Conservation (phyloP, 257 asterid species). For the Euphrasia confusa region DNA sequence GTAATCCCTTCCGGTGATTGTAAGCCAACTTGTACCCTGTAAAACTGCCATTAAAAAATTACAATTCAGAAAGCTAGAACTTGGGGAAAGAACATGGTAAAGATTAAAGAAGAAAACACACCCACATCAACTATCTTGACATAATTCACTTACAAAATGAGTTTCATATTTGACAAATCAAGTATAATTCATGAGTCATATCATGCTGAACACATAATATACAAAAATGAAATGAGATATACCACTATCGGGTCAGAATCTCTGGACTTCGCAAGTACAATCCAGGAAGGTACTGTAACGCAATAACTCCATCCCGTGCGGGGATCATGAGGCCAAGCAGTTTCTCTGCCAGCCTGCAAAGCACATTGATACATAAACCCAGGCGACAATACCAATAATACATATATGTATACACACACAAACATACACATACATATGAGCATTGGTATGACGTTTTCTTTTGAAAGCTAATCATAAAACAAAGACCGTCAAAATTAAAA, state of each 20-base stretch:
- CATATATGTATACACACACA: too few relatives aligned
- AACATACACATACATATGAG: too few relatives aligned
- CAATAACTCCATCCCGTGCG: conserved; percentile 97
- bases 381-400: conserved; percentile 9
- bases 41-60: conserved; percentile 69
- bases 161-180: conserved; percentile 7
- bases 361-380: conserved; percentile 24
- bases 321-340: conserved; percentile 97
- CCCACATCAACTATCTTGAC: conserved; percentile 11
- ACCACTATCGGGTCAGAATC: conserved; percentile 98
- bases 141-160: conserved; percentile 10
- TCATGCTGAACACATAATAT: conserved; percentile 23
- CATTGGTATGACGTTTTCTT: conserved; percentile 1
- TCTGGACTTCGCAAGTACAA: conserved; percentile 81
- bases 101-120: not conserved
- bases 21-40: conserved; percentile 89
- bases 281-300: conserved; percentile 91
- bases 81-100: conserved; percentile 8
- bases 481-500: conserved; percentile 9
- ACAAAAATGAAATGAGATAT: conserved; percentile 30
- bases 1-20: conserved; percentile 94
- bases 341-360: conserved; percentile 76
- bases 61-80: conserved; percentile 32
- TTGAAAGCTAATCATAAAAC: conserved; percentile 15
- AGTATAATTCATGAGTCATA: conserved; percentile 17